phyloP scores from a whole-genome alignment of 805 yeast genomes.

The Starmerella riodocensis region DNA sequence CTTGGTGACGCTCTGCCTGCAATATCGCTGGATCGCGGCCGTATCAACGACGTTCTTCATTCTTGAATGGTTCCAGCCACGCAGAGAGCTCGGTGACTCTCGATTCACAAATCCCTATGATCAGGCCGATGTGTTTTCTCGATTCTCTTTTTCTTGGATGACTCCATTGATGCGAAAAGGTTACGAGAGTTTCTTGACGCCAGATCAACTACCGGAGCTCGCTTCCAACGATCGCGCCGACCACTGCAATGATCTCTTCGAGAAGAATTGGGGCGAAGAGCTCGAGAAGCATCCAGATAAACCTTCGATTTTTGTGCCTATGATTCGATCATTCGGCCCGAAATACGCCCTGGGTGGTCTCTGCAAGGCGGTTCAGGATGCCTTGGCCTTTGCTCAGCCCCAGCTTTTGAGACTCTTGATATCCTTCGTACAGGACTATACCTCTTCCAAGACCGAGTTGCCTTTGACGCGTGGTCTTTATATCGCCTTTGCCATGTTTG shows the following conservation, averaged over 20 bases:
- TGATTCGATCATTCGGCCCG: constrained; percentile 59
- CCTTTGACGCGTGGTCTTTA: constrained; percentile 46
- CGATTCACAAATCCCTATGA: constrained; percentile 35
- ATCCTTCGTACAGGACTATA: constrained; percentile 40
- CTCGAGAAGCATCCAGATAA: constrained; percentile 23
- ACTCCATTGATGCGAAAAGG: constrained; percentile 70
- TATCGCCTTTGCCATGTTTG: constrained; percentile 52
- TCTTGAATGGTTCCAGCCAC: constrained; percentile 30
- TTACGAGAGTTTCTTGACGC: constrained; percentile 39
- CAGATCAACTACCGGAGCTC: constrained; percentile 61
- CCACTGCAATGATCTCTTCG: constrained; percentile 37
- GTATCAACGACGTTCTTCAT: constrained; percentile 20
- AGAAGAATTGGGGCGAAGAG: constrained; percentile 49
- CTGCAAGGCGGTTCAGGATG: constrained; percentile 62
- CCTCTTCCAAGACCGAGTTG: constrained; percentile 20
- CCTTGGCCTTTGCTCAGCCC: constrained; percentile 78
- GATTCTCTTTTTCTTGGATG: constrained; percentile 84
- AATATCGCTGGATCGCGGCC: constrained; percentile 32
- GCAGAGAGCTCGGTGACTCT: constrained; percentile 28
- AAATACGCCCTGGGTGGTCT: constrained; percentile 58
- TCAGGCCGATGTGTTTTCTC: constrained; percentile 57
- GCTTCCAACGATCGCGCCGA: constrained; percentile 57
- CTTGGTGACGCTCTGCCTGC: constrained; percentile 35
- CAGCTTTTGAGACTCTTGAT: constrained; percentile 61
- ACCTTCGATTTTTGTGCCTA: constrained; percentile 47